phyloP scores from a whole-genome alignment of 352 stramenopile genomes.

The Globisporangium okanoganense region DNA sequence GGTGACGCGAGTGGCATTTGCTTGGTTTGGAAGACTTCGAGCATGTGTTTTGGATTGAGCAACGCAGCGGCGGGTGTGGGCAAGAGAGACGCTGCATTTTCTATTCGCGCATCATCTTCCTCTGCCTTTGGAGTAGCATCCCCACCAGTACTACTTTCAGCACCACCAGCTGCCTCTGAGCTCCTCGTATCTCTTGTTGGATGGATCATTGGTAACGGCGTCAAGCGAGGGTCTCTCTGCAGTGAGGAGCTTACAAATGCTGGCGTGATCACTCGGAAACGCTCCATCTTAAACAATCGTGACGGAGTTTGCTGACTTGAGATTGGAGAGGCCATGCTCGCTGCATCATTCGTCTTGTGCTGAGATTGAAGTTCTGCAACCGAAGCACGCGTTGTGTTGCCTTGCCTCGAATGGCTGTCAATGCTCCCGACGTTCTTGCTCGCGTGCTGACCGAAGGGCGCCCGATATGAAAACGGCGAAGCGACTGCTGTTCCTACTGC shows the following conservation, averaged over 20 bases:
- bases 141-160: background rate
- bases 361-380: background rate
- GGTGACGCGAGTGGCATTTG: conserved; percentile 61
- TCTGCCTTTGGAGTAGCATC: background rate
- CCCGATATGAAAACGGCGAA: background rate
- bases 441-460: background rate
- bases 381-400: background rate
- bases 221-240: background rate
- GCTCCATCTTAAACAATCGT: conserved; percentile 68
- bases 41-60: conserved; percentile 58
- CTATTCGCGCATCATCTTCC: background rate
- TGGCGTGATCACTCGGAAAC: conserved; percentile 55
- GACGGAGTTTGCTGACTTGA: conserved; percentile 33
- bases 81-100: background rate
- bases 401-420: background rate
- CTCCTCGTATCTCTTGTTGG: conserved; percentile 1
- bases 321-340: conserved; percentile 22
- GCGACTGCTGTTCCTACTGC: background rate
- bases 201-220: conserved; percentile 8
- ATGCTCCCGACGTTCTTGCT: background rate
- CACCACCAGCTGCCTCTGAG: background rate
- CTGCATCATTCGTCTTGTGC: conserved; percentile 16
- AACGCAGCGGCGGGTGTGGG: conserved; percentile 18
- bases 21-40: conserved; percentile 63
- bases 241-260: conserved; percentile 24